A percentile compares a stretch with the other conserved stretches of the same genome.
These are phyloP conservation scores for Yarrowia sp. DNA, from an alignment of 805 yeast genomes.

Conservation along the genomic window DNA sequence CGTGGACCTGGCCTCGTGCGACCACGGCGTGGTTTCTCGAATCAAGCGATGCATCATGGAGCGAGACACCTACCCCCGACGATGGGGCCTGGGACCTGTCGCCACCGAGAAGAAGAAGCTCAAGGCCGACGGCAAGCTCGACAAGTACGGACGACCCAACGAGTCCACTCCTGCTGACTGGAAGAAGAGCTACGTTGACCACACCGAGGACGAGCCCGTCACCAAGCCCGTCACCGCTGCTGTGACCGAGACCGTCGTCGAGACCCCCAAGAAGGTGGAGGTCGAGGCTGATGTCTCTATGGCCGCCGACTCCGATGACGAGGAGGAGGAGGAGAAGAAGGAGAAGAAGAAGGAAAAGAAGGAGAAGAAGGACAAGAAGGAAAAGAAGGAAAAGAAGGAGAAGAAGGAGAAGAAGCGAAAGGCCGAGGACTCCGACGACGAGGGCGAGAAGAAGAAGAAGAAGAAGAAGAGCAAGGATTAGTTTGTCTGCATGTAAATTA, in stretches of 20 bases:
- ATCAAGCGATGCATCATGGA: constrained; percentile 99
- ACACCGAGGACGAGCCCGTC: constrained; percentile 52
- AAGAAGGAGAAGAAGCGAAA: constrained; percentile 49
- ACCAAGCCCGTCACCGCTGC: constrained; percentile 49
- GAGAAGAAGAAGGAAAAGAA: constrained; percentile 60
- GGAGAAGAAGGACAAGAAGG: constrained; percentile 63
- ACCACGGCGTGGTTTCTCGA: constrained; percentile 98
- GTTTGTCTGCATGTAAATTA: constrained; percentile 36
- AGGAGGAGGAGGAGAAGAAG: constrained; percentile 61
- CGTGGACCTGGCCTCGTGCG: constrained; percentile 94
- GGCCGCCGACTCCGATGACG: constrained; percentile 40
- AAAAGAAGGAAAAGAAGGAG: constrained; percentile 62
- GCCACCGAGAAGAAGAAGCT: constrained; percentile 98
- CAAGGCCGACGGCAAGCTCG: constrained; percentile 96
- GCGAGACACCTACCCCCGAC: constrained; percentile 98
- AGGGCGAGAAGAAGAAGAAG: constrained; percentile 43
- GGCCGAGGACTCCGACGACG: constrained; percentile 43
- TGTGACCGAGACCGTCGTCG: constrained; percentile 42
- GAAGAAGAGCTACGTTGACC: constrained; percentile 82
- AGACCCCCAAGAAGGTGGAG: constrained; percentile 43
- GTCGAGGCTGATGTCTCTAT: constrained; percentile 53
- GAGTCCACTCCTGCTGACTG: constrained; percentile 93
- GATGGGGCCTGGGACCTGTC: constrained; percentile 99
- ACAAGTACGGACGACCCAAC: constrained; percentile 90
- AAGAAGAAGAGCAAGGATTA: constrained; percentile 40